phyloP scores from a whole-genome alignment of 305 asterid species.

The Striga hermonthica region DNA sequence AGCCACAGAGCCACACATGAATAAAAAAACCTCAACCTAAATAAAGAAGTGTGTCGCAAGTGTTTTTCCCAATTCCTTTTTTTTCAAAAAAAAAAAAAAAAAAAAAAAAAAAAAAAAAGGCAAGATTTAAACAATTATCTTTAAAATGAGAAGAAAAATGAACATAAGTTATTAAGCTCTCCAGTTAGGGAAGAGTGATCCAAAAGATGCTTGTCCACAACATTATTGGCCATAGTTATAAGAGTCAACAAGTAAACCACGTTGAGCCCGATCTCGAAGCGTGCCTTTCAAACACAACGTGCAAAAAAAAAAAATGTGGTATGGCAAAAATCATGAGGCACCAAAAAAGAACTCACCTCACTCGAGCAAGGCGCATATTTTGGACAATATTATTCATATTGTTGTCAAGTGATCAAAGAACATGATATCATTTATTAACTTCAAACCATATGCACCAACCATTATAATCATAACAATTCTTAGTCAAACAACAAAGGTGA shows the following conservation, averaged over 20 bases:
- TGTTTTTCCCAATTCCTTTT: not conserved
- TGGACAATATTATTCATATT: no score
- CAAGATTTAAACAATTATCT: not conserved
- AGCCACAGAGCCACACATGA: slow-evolving; percentile 16
- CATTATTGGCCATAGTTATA: no score
- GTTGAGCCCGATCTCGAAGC: not conserved
- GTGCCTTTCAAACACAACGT: no score
- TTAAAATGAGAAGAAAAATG: slow-evolving; percentile 22
- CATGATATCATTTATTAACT: no score
- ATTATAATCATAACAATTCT: no score
- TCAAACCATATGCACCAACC: no score
- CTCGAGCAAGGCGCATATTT: no score
- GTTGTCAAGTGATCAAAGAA: no score
- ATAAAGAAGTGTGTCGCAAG: slow-evolving; percentile 6
- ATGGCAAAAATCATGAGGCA: not conserved
- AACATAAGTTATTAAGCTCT: slow-evolving; percentile 1
- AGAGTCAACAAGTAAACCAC: not conserved
- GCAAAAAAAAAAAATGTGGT: no score
- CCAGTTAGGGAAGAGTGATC: not conserved
- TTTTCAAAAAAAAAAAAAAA: not conserved
- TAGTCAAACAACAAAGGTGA: no score
- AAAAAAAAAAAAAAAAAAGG: slow-evolving; percentile 1
- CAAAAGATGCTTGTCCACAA: not conserved
- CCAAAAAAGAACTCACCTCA: no score
- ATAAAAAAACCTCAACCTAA: slow-evolving; percentile 1